A percentile compares a stretch with the other conserved stretches of the same genome.
Conservation (phyloP, 306 rosid genomes). For the Erythrophleum fordii region DNA sequence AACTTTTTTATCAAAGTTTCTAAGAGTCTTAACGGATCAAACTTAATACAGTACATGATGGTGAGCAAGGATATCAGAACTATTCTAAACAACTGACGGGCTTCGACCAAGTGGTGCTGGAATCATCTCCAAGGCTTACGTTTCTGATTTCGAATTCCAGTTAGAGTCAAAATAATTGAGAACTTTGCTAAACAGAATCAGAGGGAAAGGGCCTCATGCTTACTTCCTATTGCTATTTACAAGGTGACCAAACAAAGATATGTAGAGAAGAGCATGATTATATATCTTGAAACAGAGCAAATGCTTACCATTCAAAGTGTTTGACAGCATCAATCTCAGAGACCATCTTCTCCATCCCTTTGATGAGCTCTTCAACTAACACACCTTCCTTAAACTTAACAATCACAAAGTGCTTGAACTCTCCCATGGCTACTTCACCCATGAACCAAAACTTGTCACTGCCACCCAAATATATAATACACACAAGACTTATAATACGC, state of each 20-base stretch:
- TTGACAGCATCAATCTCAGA: slow-evolving; percentile 66
- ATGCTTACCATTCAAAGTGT: slow-evolving; percentile 75
- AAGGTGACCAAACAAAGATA: no score
- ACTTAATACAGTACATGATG: not conserved
- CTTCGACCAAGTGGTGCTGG: no score
- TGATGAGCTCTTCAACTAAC: slow-evolving; percentile 60
- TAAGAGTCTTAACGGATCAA: no score
- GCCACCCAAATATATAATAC: slow-evolving; percentile 45
- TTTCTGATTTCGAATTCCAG: no score
- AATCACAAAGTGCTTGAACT: slow-evolving; percentile 79
- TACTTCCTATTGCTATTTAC: no score
- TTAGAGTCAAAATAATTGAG: no score
- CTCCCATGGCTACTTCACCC: slow-evolving; percentile 56
- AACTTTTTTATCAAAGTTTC: not conserved
- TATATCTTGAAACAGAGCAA: not conserved
- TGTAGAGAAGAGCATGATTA: no score
- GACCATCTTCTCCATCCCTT: slow-evolving; percentile 68
- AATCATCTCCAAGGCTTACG: no score
- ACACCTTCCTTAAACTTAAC: slow-evolving; percentile 83
- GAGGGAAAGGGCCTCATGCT: not conserved
- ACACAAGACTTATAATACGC: not conserved
- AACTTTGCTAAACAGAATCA: not conserved
- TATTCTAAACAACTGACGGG: no score
- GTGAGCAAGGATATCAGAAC: not conserved
- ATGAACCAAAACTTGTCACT: slow-evolving; percentile 36